phyloP scores from a whole-genome alignment of 257 asterid genomes.

The Ilex asprella region DNA sequence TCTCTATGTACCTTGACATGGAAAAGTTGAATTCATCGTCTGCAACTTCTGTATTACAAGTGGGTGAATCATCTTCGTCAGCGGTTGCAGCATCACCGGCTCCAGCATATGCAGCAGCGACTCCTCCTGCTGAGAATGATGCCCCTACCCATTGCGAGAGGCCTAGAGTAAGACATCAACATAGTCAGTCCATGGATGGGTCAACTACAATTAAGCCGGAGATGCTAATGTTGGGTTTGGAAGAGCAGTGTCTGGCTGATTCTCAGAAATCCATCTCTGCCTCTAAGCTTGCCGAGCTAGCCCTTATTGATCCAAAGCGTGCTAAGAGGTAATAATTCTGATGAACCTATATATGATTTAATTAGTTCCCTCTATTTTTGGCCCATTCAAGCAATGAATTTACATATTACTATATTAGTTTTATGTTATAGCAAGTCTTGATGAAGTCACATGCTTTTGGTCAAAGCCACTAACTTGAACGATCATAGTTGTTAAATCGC shows the following conservation, averaged over 20 bases:
- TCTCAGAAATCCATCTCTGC: conserved; percentile 88
- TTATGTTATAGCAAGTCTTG: too few relatives aligned
- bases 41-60: conserved; percentile 58
- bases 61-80: conserved; percentile 59
- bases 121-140: conserved; percentile 29
- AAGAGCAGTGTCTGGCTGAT: conserved; percentile 66
- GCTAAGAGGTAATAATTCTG: conserved; percentile 65
- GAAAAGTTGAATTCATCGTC: conserved; percentile 77
- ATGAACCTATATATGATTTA: too few relatives aligned
- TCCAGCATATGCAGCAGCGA: conserved; percentile 20
- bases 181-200: conserved; percentile 99
- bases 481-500: too few relatives aligned
- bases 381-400: too few relatives aligned
- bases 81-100: conserved; percentile 36
- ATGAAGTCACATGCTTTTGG: too few relatives aligned
- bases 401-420: too few relatives aligned
- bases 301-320: conserved; percentile 92
- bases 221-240: conserved; percentile 71
- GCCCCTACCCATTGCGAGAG: conserved; percentile 33
- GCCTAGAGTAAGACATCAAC: conserved; percentile 85
- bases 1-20: conserved; percentile 79
- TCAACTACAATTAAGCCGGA: conserved; percentile 78
- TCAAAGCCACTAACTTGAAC: too few relatives aligned
- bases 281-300: conserved; percentile 96
- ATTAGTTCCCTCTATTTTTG: too few relatives aligned